Base-by-base conservation (phyloP, 768 basidiomycete species). In the Tephrocybe sp. region DNA sequence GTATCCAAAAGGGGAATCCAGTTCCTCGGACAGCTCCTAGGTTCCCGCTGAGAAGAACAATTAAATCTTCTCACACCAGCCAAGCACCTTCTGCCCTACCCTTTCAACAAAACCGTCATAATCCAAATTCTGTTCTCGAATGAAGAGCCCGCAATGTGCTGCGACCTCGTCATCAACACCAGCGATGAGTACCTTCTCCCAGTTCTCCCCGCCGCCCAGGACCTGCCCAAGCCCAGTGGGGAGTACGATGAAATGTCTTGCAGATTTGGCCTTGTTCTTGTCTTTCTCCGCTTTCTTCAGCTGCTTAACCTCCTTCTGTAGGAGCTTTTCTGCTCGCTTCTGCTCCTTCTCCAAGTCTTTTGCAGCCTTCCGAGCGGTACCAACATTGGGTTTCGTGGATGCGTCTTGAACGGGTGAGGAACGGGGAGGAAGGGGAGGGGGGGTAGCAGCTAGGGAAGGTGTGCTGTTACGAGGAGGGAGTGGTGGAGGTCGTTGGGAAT, bases 121-220 rank as follows among this genome's bases (percentile, higher is more conserved):
- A 11, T 76, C 77, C 54, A 76, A 55, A 62, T 84, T 83, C 55
- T 72, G 71, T 2, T 61, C 60, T 3, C 69, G 73, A 42, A 81
- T 77, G 55, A 83, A 83, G 11, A 84, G 56, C 33, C 80, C 82
- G 41, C 68, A 70, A 63, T 84, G 82, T 1, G 82, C 82, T 8
- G 65, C 73, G 6, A 84, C 82, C 59, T 84, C 82, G 57, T 81
- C 79, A 4, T 73, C 64, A 9, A 73, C 79, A 3, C 78, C 80
- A 6, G 56, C 71, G 30, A 84, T 76, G n/a, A 66, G 37, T 0
- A 84, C 77, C 43, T 68, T 65, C 52, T 80, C 75, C 82, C 82
- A 84, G 48, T 69, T 71, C 17, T 73, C 73, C 50, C 63, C 57
- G n/a, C 76, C 74, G 4, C 74, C 75, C 7, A 77, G 64, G 8